These are phyloP conservation scores for Neonectria sp. DNA, from an alignment of 2,329 filamentous ascomycete genomes.

Conservation along the genomic window DNA sequence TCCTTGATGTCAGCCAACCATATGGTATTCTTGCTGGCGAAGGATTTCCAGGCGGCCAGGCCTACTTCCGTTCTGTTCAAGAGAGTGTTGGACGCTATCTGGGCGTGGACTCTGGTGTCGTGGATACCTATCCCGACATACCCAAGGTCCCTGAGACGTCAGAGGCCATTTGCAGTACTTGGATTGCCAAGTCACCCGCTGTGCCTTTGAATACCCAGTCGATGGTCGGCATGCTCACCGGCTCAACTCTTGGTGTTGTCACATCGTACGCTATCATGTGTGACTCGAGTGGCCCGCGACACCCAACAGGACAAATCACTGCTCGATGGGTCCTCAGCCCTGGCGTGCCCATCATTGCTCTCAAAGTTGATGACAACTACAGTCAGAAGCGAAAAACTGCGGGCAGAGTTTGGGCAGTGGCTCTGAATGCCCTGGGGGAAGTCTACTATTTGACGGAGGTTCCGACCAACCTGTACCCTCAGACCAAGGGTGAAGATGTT, in stretches of 20 bases:
- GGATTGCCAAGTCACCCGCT: conserved; percentile 87
- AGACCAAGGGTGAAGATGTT: conserved; percentile 66
- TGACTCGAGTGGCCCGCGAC: conserved; percentile 71
- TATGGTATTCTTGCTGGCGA: conserved; percentile 90
- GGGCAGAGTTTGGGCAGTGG: conserved; percentile 89
- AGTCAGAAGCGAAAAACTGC: conserved; percentile 77
- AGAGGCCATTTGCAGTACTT: conserved; percentile 84
- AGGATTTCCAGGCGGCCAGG: conserved; percentile 85
- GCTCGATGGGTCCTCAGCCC: conserved; percentile 93
- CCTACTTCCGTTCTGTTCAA: conserved; percentile 81
- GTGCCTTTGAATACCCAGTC: conserved; percentile 82
- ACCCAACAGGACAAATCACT: conserved; percentile 83
- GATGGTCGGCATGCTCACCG: conserved; percentile 85
- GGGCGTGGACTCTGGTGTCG: conserved; percentile 70
- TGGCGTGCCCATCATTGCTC: conserved; percentile 89
- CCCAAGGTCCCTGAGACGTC: conserved; percentile 79
- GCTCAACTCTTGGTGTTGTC: conserved; percentile 86
- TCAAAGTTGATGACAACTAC: conserved; percentile 88
- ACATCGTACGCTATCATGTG: conserved; percentile 84
- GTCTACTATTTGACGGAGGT: conserved; percentile 86
- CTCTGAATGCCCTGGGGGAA: conserved; percentile 94
- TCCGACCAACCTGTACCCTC: conserved; percentile 69
- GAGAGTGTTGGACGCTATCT: conserved; percentile 86
- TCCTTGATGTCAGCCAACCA: conserved; percentile 90
- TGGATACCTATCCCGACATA: conserved; percentile 79